A percentile compares a stretch with the other conserved stretches of the same genome.
These are phyloP conservation scores for Setomelanomma holmii DNA, from an alignment of 2,329 filamentous ascomycete species.

Conservation along the genomic window DNA sequence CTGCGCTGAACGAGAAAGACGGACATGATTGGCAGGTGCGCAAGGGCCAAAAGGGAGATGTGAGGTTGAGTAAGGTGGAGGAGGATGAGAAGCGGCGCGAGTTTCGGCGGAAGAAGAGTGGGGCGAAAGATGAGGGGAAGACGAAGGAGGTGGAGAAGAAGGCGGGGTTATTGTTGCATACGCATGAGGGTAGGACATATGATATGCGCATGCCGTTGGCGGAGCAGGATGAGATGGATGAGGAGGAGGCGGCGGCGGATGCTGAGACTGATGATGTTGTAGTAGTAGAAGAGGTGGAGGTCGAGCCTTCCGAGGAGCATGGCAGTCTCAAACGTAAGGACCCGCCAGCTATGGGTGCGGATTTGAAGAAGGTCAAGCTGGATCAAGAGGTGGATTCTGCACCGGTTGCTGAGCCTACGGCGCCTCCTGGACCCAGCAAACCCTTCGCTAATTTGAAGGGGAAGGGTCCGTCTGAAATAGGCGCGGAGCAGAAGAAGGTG, in stretches of 20 bases:
- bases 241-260: not conserved
- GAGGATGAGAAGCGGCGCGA: not conserved
- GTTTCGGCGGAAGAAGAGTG: not conserved
- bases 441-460: too few relatives aligned
- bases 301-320: too few relatives aligned
- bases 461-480: not conserved
- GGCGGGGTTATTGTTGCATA: conserved; percentile 4
- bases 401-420: not conserved
- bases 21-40: conserved; percentile 4
- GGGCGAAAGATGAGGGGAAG: not conserved
- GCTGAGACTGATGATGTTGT: not conserved
- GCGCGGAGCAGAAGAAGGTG: not conserved
- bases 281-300: too few relatives aligned
- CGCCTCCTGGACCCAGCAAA: not conserved
- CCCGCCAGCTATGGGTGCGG: not conserved
- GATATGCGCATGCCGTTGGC: not conserved
- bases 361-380: not conserved
- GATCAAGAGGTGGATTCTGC: not conserved
- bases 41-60: not conserved
- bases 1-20: not conserved
- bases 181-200: conserved; percentile 3
- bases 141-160: not conserved
- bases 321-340: not conserved
- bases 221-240: not conserved
- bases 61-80: not conserved